Evolutionary conservation across 164 flowering plant genomes (phyloP), one percentile per base, ranked within the genome.

Genomic region (Nymphaea thermarum): DNA sequence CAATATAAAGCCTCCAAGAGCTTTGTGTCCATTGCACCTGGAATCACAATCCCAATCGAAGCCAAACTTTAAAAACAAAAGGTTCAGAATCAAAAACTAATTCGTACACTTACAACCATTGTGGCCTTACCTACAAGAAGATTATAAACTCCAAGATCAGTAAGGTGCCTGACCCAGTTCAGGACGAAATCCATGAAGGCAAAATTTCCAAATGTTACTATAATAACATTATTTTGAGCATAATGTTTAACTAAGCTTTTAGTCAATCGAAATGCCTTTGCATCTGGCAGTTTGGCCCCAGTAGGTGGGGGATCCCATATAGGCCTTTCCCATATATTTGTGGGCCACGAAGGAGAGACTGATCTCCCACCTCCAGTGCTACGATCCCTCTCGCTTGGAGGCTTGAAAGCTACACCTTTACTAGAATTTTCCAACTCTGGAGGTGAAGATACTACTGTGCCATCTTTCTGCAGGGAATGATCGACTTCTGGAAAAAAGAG

Each of bases 151-250:
- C 86, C 85, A 62, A 92, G 78, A 74, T 88, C 97, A 4, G 94
- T 86, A 82, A 89, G 79, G 77, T 86, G 99, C 60, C 83, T 90
- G 65, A 90, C 98, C 99, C 99, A 95, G 60, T 83, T 88, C 62
- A 92, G 78, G 74, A 95, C 85, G 72, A 95, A 95, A 76, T 95
- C 99, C 96, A 87, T 85, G 77, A 95, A 92, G 0, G 99, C 99
- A 79, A 80, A 86, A 82, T 95, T 95, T 45, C 99, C 99, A 74
- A 95, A 95, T 44, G 99, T 95, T 69, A 92, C 91, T 60, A 92
- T 76, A 41, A 95, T 76, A 45, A 88, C 75, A 70, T 95, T 92
- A 66, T 89, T 87, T 73, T 80, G 80, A 65, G 75, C 99, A 70
- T 96, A 84, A 68, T 76, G 65, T 65, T 78, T 70, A 67, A 95